Evolutionary conservation across 192 early-diverging fungal species (phyloP).

Genomic region (Backusella parvicylindrica): DNA sequence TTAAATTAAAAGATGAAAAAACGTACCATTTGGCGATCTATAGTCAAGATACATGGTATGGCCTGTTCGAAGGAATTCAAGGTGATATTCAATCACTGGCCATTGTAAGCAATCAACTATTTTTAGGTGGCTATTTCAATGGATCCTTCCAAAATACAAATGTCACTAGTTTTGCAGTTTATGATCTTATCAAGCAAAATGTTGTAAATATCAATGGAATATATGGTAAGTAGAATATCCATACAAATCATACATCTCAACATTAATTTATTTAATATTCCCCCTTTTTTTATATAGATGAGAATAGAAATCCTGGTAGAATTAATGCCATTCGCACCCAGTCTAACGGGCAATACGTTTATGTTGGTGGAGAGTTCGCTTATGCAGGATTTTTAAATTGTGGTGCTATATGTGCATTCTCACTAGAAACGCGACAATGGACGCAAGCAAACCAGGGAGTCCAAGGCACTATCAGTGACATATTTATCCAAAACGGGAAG

Average conservation of each 20-base stretch:
- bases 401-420: slow-evolving; percentile 24
- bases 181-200: slow-evolving; percentile 41
- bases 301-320: not conserved
- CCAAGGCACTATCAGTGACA: slow-evolving; percentile 33
- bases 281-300: not conserved
- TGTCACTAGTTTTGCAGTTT: slow-evolving; percentile 40
- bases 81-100: slow-evolving; percentile 50
- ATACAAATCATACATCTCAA: not conserved
- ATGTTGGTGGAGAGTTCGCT: slow-evolving; percentile 53
- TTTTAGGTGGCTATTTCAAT: slow-evolving; percentile 53
- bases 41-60: slow-evolving; percentile 39
- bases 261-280: not conserved
- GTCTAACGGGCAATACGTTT: slow-evolving; percentile 22
- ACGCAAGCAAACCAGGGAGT: slow-evolving; percentile 10
- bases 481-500: slow-evolving; percentile 31
- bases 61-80: slow-evolving; percentile 30
- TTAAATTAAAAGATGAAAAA: slow-evolving; percentile 29
- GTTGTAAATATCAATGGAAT: slow-evolving; percentile 22
- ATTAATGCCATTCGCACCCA: slow-evolving; percentile 19
- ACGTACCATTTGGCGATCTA: slow-evolving; percentile 42
- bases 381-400: slow-evolving; percentile 41
- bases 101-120: slow-evolving; percentile 44
- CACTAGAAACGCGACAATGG: slow-evolving; percentile 25
- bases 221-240: not conserved
- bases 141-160: slow-evolving; percentile 8